Evolutionary conservation across 1,139 yeast genomes (phyloP), one percentile per base, ranked within the genome.

Genomic region (Zhuliangozyma blackwelliae): DNA sequence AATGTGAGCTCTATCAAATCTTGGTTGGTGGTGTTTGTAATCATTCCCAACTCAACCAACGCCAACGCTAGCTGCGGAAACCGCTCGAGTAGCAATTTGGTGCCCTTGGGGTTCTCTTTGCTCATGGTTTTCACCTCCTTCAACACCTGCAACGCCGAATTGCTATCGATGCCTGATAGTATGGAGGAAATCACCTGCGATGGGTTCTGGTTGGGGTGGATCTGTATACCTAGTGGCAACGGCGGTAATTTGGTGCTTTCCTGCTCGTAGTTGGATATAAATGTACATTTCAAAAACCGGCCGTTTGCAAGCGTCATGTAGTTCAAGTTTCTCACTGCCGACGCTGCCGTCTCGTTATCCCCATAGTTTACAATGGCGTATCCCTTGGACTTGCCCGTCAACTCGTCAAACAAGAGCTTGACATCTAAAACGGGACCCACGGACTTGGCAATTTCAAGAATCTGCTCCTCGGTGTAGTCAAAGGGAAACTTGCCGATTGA

Each of bases 331-430:
- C 97, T 68, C 13, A 89, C 95, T 0, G 97, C 97, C 11, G 94
- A 82, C 2, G 87, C 81, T 1, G 97, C 96, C 0, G 96, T 85
- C 49, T 86, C 96, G 34, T 58, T 56, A 48, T 71, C 90, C 35
- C 73, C 76, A 54, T 85, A 90, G 48, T 85, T 90, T 16, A 90
- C 82, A 50, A 84, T 86, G 3, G 96, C 97, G 57, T 79, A 87
- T 1, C 97, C 97, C 57, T 84, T 88, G 12, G 96, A 86, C 54
- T 82, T 84, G 3, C 97, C 97, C 0, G 96, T 88, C 40, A 81
- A 80, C 31, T 86, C 83, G 57, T 90, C 97, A 55, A 90, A 87
- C 54, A 87, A 73, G 51, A 90, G 71, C 54, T 83, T 81, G 44
- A 88, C 67, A 43, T 77, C 80, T 30, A 76, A 74, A 3, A 92